Base-by-base conservation (phyloP, 2,329 filamentous ascomycete genomes). In the Claviceps digitariae region DNA sequence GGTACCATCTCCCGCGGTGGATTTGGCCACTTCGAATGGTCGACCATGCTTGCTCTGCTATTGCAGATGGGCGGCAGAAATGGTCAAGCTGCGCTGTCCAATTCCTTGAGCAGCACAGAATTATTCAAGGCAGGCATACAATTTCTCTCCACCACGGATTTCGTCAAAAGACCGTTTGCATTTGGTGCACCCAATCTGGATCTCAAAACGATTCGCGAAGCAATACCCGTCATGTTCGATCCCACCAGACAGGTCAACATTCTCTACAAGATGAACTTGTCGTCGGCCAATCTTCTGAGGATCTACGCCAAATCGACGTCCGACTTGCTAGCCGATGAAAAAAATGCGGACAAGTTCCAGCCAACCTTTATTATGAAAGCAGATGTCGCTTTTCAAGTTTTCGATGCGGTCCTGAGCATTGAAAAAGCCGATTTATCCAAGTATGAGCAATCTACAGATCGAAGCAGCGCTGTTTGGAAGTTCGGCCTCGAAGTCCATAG, bases 111-210 rank as follows among this genome's bases (percentile, higher is more conserved):
- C 71, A 86, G 86, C 67, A 93, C 91, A 25, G 91, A 97, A 67
- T 76, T 97, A 46, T 96, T 98, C 77, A 97, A 96, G 69, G 90
- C 89, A 2, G 83, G 84, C 1, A 72, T 98, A n/a, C 91, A 96
- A 64, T 93, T 91, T 59, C 72, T 98, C 20, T 82, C 86, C 1
- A 78, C 80, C 1, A 84, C 80, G 40, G 84, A 95, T 62, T 72
- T 96, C 52, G 74, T 72, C 54, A 84, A 80, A 60, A 86, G 80
- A 58, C 82, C 86, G 0, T 76, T 84, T 36, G 59, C 76, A 1
- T 72, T 82, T 53, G 71, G 63, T 61, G 67, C 63, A 61, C 53
- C 62, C 2, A 63, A 63, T 38, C 54, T 58, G 2, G 61, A 59
- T 40, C 41, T 55, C 3, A 75, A 72, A 55, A 58, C 62, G 27